A percentile compares a stretch with the other conserved stretches of the same genome.
Evolutionary conservation across 2,329 filamentous ascomycete genomes (phyloP).

Genomic region (Colletotrichum neosansevieriae): DNA sequence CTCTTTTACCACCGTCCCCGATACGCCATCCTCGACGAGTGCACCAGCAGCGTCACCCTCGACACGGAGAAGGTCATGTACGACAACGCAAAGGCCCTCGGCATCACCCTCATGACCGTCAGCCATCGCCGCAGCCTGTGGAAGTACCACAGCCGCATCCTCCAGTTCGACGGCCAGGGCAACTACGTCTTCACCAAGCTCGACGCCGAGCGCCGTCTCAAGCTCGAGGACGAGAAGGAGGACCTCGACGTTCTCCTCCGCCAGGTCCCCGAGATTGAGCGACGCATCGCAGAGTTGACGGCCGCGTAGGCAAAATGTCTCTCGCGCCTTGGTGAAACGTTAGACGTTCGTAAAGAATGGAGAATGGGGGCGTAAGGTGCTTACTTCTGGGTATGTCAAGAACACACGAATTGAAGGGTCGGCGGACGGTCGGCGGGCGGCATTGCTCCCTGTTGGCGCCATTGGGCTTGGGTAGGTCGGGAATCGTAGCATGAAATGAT

Average conservation of each 20-base stretch:
- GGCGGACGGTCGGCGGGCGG: neutral
- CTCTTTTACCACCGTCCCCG: constrained; percentile 93
- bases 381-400: no score
- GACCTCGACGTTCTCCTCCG: constrained; percentile 88
- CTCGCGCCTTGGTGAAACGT: no score
- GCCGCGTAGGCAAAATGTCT: constrained; percentile 47
- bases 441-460: neutral
- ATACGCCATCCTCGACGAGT: constrained; percentile 97
- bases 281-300: constrained; percentile 83
- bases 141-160: constrained; percentile 94
- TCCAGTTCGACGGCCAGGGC: constrained; percentile 97
- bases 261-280: constrained; percentile 89
- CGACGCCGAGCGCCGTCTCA: constrained; percentile 86
- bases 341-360: no score
- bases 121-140: constrained; percentile 91
- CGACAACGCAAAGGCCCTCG: constrained; percentile 90
- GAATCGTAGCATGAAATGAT: neutral
- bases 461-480: neutral
- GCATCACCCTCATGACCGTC: constrained; percentile 97
- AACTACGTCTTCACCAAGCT: constrained; percentile 89
- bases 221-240: constrained; percentile 95
- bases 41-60: constrained; percentile 93
- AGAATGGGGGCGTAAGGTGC: no score
- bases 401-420: neutral
- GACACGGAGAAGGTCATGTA: constrained; percentile 98